Evolutionary conservation across 2,329 filamentous ascomycete species (phyloP).

Genomic region (Arthrobotrys entomopaga): DNA sequence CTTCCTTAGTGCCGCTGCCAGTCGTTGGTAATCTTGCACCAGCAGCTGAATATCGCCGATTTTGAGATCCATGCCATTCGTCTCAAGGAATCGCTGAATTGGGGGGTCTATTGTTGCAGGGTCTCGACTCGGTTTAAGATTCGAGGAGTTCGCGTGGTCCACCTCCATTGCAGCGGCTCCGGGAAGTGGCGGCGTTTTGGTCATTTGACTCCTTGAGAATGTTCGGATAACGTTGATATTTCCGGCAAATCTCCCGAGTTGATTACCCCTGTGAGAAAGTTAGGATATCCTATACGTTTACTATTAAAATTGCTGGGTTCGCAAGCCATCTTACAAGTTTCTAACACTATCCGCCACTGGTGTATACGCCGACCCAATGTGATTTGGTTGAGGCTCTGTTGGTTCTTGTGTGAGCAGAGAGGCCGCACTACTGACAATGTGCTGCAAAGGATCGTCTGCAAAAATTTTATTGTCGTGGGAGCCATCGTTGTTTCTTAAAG

Average conservation of each 20-base stretch:
- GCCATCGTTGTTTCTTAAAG: neutral
- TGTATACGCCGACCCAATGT: constrained; percentile 8
- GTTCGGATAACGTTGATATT: constrained; percentile 54
- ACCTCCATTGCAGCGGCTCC: neutral
- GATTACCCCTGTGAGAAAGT: constrained; percentile 18
- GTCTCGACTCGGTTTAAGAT: neutral
- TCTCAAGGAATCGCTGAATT: constrained; percentile 30
- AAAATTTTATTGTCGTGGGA: neutral
- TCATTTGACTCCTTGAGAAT: constrained; percentile 36
- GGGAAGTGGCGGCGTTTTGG: constrained; percentile 24
- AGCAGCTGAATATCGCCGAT: constrained; percentile 42
- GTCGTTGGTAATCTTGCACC: constrained; percentile 37
- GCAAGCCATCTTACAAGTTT: constrained; percentile 35
- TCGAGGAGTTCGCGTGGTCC: neutral
- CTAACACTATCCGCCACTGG: constrained; percentile 52
- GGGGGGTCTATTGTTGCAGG: constrained; percentile 21
- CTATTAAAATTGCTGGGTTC: too few species aligned
- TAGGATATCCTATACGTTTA: too few species aligned
- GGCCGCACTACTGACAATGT: neutral
- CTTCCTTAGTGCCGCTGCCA: constrained; percentile 35
- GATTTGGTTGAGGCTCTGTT: neutral
- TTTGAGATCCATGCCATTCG: constrained; percentile 24
- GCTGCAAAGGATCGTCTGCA: neutral
- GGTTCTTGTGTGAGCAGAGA: neutral
- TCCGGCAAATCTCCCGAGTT: constrained; percentile 50